Conservation (phyloP, 2,329 filamentous ascomycete species). For the Aspergillus sp. region DNA sequence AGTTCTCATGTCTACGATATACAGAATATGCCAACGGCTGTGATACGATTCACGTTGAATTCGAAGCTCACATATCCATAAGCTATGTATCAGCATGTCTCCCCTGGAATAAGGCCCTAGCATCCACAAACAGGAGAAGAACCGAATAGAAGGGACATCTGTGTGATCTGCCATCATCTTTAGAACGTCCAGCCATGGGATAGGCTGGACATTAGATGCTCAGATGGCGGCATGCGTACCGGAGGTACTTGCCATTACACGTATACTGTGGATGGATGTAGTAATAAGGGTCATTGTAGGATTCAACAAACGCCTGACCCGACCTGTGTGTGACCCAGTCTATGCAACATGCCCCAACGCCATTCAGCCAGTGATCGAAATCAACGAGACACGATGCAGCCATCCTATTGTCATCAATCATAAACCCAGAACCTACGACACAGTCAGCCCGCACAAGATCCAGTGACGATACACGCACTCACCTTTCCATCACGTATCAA, state of each 20-base stretch:
- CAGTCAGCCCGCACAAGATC: background rate
- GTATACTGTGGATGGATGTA: background rate
- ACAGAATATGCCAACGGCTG: no score
- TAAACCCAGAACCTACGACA: no score
- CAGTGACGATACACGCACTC: background rate
- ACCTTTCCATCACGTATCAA: constrained; percentile 45
- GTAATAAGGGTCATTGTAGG: no score
- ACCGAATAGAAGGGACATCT: constrained; percentile 24
- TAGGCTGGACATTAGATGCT: constrained; percentile 35
- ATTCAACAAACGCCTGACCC: no score
- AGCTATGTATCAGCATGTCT: constrained; percentile 16
- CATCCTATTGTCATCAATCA: no score
- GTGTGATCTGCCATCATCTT: constrained; percentile 47
- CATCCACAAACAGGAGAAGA: constrained; percentile 20
- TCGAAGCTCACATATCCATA: no score
- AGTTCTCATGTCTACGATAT: background rate
- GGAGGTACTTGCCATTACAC: no score
- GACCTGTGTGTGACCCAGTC: no score
- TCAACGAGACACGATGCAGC: no score
- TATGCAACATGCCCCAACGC: no score
- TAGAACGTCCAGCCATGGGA: constrained; percentile 45
- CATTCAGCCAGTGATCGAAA: no score
- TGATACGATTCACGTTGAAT: no score
- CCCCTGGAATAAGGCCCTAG: constrained; percentile 26
- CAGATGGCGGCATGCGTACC: constrained; percentile 24